Evolutionary conservation across 2,329 filamentous ascomycete genomes (phyloP), one percentile per base, ranked within the genome.

Genomic region (Pseudocercospora fuligena): DNA sequence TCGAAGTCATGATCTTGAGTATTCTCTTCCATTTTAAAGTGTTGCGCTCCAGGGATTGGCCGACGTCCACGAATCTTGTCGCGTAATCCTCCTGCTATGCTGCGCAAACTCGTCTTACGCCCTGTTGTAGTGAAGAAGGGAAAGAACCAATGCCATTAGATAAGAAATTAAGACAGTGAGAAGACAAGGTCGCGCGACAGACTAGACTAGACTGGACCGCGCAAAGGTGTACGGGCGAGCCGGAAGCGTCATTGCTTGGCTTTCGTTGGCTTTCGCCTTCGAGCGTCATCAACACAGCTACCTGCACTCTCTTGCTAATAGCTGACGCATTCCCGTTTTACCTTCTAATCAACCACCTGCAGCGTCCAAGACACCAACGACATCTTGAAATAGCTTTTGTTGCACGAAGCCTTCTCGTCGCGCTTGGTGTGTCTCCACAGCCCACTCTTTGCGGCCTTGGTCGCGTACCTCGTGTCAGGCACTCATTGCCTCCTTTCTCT

Each of bases 1-100:
- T 78, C 74, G 69, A 78, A 77, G 70, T 77, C 73, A 67, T 77
- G 75, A 16, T 73, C 36, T n/a, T 70, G 65, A 12, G 70, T 66
- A 27, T 71, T 69, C 59, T 73, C 72, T 51, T 70, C 65, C 68
- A 74, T 72, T 61, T 21, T 70, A 12, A 12, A 40, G 29, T 23
- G 11, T 40, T 29, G 9, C n/a, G 16, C n/a, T 40, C n/a, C 54
- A 58, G 54, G 49, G 49, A 54, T 54, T 53, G 49, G 8, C 23
- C 21, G 49, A 16, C 21, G 19, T 25, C 23, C 49, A 16, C 11
- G 49, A 25, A 54, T 54, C 33, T 11, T 14, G 49, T 54, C 49
- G 51, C 51, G 51, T 33, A 27, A n/a, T 31, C 14, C 51, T 56
- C 51, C 16, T 27, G 51, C 51, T 31, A 8, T 16, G 51, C 7